Conservation (phyloP, 192 early-diverging fungal genomes). For the Coemansia furcata region DNA sequence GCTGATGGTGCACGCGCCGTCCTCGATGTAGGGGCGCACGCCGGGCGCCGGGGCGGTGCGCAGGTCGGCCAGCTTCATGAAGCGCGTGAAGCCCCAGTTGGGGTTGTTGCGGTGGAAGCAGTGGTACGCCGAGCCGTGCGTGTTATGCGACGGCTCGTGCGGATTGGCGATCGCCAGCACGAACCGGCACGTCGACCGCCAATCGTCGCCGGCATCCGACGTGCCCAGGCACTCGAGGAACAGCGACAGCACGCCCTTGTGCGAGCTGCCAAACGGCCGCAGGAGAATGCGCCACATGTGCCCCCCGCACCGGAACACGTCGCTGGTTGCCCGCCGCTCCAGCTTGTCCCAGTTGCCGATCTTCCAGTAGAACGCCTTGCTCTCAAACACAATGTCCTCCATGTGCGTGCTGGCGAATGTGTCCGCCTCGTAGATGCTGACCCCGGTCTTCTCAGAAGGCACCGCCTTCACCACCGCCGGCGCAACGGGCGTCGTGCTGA, state of each 20-base stretch:
- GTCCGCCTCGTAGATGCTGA: slow-evolving; percentile 52
- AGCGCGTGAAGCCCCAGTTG: slow-evolving; percentile 96
- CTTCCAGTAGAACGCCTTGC: slow-evolving; percentile 50
- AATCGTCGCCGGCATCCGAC: slow-evolving; percentile 56
- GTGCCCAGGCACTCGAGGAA: slow-evolving; percentile 89
- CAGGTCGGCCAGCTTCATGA: slow-evolving; percentile 65
- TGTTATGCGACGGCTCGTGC: slow-evolving; percentile 65
- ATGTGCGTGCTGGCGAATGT: slow-evolving; percentile 38
- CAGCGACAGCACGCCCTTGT: slow-evolving; percentile 71
- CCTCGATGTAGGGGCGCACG: slow-evolving; percentile 65
- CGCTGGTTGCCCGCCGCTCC: slow-evolving; percentile 41
- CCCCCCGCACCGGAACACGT: slow-evolving; percentile 50
- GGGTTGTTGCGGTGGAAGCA: slow-evolving; percentile 80
- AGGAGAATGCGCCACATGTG: slow-evolving; percentile 77
- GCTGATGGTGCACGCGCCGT: slow-evolving; percentile 68
- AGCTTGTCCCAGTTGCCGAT: slow-evolving; percentile 52
- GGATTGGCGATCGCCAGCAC: slow-evolving; percentile 79
- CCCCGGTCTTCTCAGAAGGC: not conserved
- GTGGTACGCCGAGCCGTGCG: slow-evolving; percentile 73
- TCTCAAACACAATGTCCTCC: slow-evolving; percentile 51
- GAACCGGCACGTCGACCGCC: slow-evolving; percentile 86
- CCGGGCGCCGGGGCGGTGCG: slow-evolving; percentile 39
- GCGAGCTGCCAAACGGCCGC: slow-evolving; percentile 86
- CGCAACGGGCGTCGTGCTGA: slow-evolving; percentile 18
- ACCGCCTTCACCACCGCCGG: not conserved